Conservation (phyloP, 73 alveolate species). For the Halteria grandinella region DNA sequence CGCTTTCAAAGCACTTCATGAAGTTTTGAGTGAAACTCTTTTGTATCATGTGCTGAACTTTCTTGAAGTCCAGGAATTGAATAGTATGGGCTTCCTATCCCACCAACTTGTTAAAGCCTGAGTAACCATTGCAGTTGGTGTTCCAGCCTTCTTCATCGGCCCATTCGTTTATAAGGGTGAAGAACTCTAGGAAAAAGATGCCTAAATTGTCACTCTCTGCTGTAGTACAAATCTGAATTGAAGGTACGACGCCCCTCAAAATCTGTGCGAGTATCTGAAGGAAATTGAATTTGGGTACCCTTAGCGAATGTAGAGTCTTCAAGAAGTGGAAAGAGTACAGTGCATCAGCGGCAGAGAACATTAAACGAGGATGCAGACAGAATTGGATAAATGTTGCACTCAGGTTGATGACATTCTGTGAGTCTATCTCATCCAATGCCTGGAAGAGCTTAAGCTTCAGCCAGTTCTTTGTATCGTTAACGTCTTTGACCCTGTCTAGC, state of each 20-base stretch:
- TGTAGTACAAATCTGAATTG: conserved; percentile 69
- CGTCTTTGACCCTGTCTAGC: no score
- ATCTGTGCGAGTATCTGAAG: conserved; percentile 55
- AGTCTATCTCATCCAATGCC: no score
- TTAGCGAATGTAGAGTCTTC: conserved; percentile 41
- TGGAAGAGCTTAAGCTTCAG: no score
- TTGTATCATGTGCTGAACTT: conserved; percentile 4
- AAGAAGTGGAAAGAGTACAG: conserved; percentile 61
- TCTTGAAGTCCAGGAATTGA: conserved; percentile 9
- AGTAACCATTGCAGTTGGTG: conserved; percentile 47
- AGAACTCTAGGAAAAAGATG: conserved; percentile 72
- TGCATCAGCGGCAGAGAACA: conserved; percentile 76
- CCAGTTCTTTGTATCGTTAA: no score
- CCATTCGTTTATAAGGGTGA: conserved; percentile 55
- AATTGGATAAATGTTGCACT: conserved; percentile 54
- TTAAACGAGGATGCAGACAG: conserved; percentile 68
- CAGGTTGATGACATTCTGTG: conserved; percentile 5
- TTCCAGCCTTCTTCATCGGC: conserved; percentile 48
- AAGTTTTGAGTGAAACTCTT: conserved; percentile 47
- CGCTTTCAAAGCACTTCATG: conserved; percentile 28
- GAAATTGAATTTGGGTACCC: conserved; percentile 59
- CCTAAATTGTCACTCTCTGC: conserved; percentile 71
- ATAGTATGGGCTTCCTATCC: conserved; percentile 23
- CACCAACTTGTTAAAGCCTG: conserved; percentile 53
- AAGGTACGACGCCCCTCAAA: conserved; percentile 62